A percentile compares a stretch with the other conserved stretches of the same genome.
Evolutionary conservation across 2,329 filamentous ascomycete species (phyloP).

Genomic region (Gremmenia infestans): DNA sequence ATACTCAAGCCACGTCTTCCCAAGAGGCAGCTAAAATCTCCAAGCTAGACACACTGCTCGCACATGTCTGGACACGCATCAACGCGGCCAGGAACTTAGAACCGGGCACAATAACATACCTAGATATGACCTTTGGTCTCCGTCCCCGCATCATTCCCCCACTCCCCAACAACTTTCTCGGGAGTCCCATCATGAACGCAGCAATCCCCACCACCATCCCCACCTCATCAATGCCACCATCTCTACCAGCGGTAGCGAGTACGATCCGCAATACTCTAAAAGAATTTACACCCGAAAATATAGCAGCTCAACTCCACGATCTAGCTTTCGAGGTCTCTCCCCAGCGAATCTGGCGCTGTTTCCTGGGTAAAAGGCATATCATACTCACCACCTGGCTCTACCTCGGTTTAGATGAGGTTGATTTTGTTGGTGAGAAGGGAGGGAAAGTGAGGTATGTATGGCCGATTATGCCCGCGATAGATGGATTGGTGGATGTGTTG

Average conservation of each 20-base stretch:
- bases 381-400: slow-evolving; percentile 42
- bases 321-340: slow-evolving; percentile 40
- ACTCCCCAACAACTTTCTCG: slow-evolving; percentile 38
- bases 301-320: slow-evolving; percentile 40
- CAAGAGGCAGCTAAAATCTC: slow-evolving; percentile 28
- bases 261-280: slow-evolving; percentile 34
- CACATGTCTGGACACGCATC: slow-evolving; percentile 42
- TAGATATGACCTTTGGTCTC: slow-evolving; percentile 39
- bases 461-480: slow-evolving; percentile 37
- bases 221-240: slow-evolving; percentile 6
- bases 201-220: slow-evolving; percentile 27
- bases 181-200: slow-evolving; percentile 40
- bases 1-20: slow-evolving; percentile 19
- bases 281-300: slow-evolving; percentile 34
- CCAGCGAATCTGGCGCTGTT: slow-evolving; percentile 44
- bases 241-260: slow-evolving; percentile 19
- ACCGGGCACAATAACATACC: slow-evolving; percentile 26
- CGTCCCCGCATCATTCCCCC: slow-evolving; percentile 36
- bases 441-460: slow-evolving; percentile 35
- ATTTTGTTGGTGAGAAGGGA: slow-evolving; percentile 31
- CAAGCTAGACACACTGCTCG: slow-evolving; percentile 41
- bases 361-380: slow-evolving; percentile 38
- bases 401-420: slow-evolving; percentile 36
- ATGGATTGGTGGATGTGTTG: slow-evolving; percentile 40
- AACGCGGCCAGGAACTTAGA: slow-evolving; percentile 35